These are phyloP conservation scores for Talaromyces atroroseus DNA, from an alignment of 2,329 filamentous ascomycete species.

Conservation along the genomic window DNA sequence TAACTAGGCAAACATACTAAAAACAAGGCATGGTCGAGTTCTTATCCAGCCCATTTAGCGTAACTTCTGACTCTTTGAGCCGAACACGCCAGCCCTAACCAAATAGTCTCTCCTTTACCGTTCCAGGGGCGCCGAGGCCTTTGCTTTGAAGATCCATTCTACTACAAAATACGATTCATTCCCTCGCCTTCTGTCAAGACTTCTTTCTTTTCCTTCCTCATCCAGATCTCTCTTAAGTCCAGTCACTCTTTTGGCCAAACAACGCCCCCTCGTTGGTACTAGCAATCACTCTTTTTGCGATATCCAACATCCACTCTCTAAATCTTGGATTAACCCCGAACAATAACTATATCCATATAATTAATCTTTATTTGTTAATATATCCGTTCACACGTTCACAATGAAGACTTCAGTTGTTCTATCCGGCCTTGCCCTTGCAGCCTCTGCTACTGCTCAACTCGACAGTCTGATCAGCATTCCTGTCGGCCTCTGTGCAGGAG, in stretches of 20 bases:
- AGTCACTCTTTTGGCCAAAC: conserved; percentile 17
- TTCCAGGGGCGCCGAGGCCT: not conserved
- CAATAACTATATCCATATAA: conserved; percentile 13
- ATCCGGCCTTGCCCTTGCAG: conserved; percentile 21
- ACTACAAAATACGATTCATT: conserved; percentile 13
- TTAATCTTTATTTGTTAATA: conserved; percentile 16
- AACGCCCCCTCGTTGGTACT: conserved; percentile 7
- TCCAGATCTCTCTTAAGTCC: conserved; percentile 14
- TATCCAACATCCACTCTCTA: conserved; percentile 23
- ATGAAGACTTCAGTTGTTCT: conserved; percentile 18
- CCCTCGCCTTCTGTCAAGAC: not conserved
- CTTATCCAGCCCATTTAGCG: not conserved
- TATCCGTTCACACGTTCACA: conserved; percentile 8
- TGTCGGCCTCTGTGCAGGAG: conserved; percentile 19
- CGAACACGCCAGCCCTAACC: conserved; percentile 6
- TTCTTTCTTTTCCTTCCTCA: conserved; percentile 4
- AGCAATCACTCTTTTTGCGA: conserved; percentile 22
- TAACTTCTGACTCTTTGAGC: conserved; percentile 1
- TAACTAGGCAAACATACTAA: not conserved
- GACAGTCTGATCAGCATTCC: conserved; percentile 21
- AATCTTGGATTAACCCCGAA: conserved; percentile 11
- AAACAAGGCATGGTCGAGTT: not conserved
- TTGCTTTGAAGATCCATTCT: not conserved
- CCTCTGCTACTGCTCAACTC: conserved; percentile 14
- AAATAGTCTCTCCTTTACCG: conserved; percentile 1